Evolutionary conservation across 345 rosid genomes (phyloP), one percentile per base, ranked within the genome.

Genomic region (Diplotaxis tenuifolia): DNA sequence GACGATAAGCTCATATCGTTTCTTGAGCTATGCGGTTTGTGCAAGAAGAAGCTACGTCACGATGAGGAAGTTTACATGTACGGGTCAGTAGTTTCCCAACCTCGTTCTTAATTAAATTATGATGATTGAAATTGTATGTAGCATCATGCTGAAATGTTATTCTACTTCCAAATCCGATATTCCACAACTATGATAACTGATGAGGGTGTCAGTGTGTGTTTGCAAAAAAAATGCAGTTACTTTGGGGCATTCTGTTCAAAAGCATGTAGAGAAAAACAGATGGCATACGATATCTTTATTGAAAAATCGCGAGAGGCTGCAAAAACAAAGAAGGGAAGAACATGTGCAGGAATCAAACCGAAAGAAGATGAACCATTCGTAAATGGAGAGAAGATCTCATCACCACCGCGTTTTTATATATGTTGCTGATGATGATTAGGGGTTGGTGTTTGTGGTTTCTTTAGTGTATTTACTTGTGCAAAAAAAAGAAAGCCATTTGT

Each of bases 241-340:
- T 57, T 73, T 16, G 77, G 77, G 23, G 72, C 77, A 29, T 73
- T 73, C 20, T 73, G 77, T 57, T 6, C 71, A 5, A 16, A 45
- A 22, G 10, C 12, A 22, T 73, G 77, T 25, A 29, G 72, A 45
- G 38, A 18, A 1, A 73, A 57, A 47, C 72, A 65, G 36, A 73
- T 73, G 36, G 66, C 58, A 15, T 45, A 14, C 6, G 77, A 73
- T 47, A 21, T 73, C 4, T 57, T 57, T 31, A 21, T 0, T 0
- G 66, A 29, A 14, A 22, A 23, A 6, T 5, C 59, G 3, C 1
- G 6, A 40, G 9, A 42, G 2, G 42, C 29, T 1, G 25, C 47
- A 0, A 31, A 31, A 16, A 52, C 66, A 10, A 73, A 65, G 34
- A 65, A 73, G 52, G 28, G 49, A 45, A 65, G 59, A 73, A 65